Conservation (phyloP, 2,329 filamentous ascomycete genomes). For the Hymenoscyphus repandus region DNA sequence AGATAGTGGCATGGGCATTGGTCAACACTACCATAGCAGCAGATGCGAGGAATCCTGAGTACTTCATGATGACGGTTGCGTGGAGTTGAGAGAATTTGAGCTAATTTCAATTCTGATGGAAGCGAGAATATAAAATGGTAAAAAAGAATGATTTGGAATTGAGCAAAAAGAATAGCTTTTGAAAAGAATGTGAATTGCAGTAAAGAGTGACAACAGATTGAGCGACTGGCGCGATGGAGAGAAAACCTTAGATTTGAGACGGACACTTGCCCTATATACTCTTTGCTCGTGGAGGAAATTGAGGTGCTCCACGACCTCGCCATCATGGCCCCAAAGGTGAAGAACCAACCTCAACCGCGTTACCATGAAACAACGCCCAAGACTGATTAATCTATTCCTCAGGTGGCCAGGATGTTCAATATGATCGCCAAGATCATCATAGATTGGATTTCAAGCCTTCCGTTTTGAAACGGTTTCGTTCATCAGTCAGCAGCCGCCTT, state of each 20-base stretch:
- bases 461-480: not conserved
- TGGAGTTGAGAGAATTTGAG: not conserved
- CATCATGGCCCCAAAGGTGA: not conserved
- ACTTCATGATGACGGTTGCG: slow-evolving; percentile 21
- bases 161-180: slow-evolving; percentile 3
- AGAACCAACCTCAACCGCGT: not conserved
- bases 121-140: not conserved
- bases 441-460: not conserved
- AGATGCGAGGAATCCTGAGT: slow-evolving; percentile 15
- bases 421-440: slow-evolving; percentile 5
- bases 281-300: not conserved
- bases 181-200: slow-evolving; percentile 13
- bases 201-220: slow-evolving; percentile 5
- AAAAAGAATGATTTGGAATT: not conserved
- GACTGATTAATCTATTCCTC: slow-evolving; percentile 3
- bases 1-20: slow-evolving; percentile 25
- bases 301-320: not conserved
- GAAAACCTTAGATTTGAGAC: not conserved
- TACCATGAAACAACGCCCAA: not conserved
- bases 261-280: slow-evolving; percentile 1
- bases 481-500: not conserved
- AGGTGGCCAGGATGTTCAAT: not conserved
- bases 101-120: not conserved
- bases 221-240: slow-evolving; percentile 16
- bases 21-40: slow-evolving; percentile 20